phyloP scores from a whole-genome alignment of 139 green algal genomes.

The Spirogloea muscicola region DNA sequence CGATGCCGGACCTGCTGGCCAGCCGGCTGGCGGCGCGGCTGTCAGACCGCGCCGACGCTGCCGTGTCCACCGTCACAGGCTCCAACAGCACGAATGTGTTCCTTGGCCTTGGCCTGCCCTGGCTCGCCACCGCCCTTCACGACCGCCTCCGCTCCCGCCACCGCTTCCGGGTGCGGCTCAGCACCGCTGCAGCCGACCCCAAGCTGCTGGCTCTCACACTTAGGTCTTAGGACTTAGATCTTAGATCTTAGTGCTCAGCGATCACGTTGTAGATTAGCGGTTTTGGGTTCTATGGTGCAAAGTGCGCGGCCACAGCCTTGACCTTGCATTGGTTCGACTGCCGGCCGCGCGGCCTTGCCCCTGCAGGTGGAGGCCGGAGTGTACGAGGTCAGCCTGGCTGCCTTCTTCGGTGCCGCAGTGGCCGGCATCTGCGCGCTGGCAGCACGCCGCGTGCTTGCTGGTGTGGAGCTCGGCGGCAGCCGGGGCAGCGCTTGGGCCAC shows the following conservation, averaged over 20 bases:
- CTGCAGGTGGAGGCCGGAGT: neutral
- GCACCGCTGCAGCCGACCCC: too few species aligned
- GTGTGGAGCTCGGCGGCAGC: conserved; percentile 10
- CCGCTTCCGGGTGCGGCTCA: too few species aligned
- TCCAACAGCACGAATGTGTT: conserved; percentile 41
- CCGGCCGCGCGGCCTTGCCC: too few species aligned
- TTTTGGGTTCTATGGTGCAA: too few species aligned
- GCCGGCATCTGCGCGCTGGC: conserved; percentile 8
- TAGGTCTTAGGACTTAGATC: too few species aligned
- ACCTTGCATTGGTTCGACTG: too few species aligned
- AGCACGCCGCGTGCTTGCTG: neutral
- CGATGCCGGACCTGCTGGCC: conserved; percentile 27
- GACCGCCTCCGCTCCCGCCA: neutral
- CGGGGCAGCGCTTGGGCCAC: neutral
- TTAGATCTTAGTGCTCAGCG: too few species aligned
- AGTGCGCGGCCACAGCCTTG: too few species aligned
- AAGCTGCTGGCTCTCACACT: neutral
- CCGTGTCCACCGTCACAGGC: conserved; percentile 37
- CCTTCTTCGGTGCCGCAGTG: conserved; percentile 7
- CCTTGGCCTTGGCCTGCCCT: conserved; percentile 29
- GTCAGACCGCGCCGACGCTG: conserved; percentile 13
- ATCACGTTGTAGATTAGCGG: too few species aligned
- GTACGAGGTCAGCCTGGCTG: conserved; percentile 13
- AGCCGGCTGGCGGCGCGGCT: conserved; percentile 24
- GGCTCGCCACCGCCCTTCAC: conserved; percentile 26